phyloP scores from a whole-genome alignment of 805 yeast genomes.

The Brettanomyces custersianus region DNA sequence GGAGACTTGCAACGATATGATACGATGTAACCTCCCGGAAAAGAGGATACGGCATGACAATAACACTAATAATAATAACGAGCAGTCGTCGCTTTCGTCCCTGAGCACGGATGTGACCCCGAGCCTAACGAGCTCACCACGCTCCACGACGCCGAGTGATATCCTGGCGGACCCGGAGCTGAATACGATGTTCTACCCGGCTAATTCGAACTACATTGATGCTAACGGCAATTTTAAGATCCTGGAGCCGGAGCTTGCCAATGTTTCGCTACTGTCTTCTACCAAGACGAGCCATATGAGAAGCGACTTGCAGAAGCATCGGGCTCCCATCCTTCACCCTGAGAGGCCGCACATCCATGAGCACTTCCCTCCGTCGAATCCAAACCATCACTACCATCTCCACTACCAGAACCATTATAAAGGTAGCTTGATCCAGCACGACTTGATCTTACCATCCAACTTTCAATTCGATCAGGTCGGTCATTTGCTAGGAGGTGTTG shows the following conservation, averaged over 20 bases:
- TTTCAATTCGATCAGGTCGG: slow-evolving; percentile 1
- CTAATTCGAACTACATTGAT: neutral
- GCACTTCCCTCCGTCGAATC: slow-evolving; percentile 2
- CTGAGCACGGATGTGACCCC: neutral
- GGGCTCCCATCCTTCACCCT: neutral
- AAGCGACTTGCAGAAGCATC: neutral
- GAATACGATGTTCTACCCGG: neutral
- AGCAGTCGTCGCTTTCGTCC: slow-evolving; percentile 1
- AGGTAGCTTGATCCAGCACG: slow-evolving; percentile 19
- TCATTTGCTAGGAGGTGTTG: slow-evolving; percentile 12
- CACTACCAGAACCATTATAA: slow-evolving; percentile 20
- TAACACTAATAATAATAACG: neutral
- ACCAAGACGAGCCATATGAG: slow-evolving; percentile 5
- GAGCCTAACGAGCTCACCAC: neutral
- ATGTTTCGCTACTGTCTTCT: neutral
- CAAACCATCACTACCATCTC: slow-evolving; percentile 22
- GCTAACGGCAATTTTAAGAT: neutral
- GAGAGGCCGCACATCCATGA: slow-evolving; percentile 3
- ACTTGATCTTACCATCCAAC: slow-evolving; percentile 19
- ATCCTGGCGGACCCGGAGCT: neutral
- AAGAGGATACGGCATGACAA: too few species aligned
- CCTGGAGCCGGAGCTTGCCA: slow-evolving; percentile 5
- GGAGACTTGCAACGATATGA: slow-evolving; percentile 2
- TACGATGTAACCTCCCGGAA: slow-evolving; percentile 1
- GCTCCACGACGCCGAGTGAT: neutral